Conservation (phyloP, 768 basidiomycete genomes). For the Calocybe gangraenosa region DNA sequence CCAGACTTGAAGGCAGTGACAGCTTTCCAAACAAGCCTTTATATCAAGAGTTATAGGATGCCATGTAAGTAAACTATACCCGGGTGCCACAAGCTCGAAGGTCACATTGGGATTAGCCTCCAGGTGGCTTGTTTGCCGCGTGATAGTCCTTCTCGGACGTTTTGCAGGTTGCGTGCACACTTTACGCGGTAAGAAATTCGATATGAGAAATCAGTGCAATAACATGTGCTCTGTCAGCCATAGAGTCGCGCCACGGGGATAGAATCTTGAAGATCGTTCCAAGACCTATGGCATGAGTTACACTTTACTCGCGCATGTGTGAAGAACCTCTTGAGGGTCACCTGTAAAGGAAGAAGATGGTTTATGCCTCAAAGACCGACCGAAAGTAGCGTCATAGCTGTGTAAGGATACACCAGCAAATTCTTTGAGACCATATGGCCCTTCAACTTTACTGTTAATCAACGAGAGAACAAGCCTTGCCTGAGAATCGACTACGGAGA, state of each 20-base stretch:
- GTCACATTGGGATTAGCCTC: neutral
- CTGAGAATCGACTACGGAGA: neutral
- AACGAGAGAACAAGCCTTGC: neutral
- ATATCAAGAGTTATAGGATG: neutral
- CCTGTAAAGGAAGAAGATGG: too few relatives aligned
- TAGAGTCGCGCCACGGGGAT: too few relatives aligned
- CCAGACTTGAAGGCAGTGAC: neutral
- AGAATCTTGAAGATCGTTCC: too few relatives aligned
- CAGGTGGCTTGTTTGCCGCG: neutral
- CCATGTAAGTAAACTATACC: neutral
- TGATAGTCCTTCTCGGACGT: neutral
- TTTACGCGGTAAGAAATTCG: neutral
- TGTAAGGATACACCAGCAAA: too few relatives aligned
- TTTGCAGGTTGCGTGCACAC: neutral
- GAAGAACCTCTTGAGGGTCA: too few relatives aligned
- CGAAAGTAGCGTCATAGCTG: too few relatives aligned
- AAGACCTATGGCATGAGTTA: neutral
- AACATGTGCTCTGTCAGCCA: neutral
- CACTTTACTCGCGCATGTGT: neutral
- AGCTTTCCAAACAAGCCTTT: neutral
- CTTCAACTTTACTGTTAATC: too few relatives aligned
- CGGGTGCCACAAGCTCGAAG: neutral
- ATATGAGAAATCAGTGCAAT: neutral
- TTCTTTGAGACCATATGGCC: neutral
- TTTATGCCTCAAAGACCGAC: too few relatives aligned